Evolutionary conservation across 2,329 filamentous ascomycete species (phyloP).

Genomic region (Aulographum hederae): DNA sequence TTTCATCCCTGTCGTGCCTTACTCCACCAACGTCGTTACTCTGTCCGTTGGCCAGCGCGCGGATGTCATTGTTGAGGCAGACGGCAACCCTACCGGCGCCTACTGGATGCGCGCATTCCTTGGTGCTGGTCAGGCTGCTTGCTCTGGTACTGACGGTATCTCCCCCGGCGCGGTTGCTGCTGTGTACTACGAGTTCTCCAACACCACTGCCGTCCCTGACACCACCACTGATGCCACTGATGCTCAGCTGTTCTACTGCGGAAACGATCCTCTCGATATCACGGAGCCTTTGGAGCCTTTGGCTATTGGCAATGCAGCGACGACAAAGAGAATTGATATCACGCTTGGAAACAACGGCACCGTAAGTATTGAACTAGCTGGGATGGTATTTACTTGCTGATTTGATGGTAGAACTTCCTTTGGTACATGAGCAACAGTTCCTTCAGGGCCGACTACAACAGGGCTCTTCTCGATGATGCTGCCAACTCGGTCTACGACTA

Average conservation of each 20-base stretch:
- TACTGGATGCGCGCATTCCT: constrained; percentile 15
- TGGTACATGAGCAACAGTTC: constrained; percentile 12
- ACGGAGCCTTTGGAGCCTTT: not conserved
- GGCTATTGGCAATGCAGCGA: not conserved
- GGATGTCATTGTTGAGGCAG: constrained; percentile 16
- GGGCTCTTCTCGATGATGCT: constrained; percentile 16
- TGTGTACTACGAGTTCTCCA: constrained; percentile 45
- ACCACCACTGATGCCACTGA: constrained; percentile 26
- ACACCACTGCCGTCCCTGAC: constrained; percentile 29
- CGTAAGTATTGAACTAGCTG: too few species aligned
- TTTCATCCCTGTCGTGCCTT: constrained; percentile 23
- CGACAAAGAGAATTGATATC: constrained; percentile 9
- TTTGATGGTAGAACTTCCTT: too few species aligned
- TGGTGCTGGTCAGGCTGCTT: not conserved
- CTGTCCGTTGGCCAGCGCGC: constrained; percentile 23
- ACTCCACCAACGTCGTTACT: constrained; percentile 18
- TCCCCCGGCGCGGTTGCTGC: constrained; percentile 35
- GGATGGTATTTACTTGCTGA: too few species aligned
- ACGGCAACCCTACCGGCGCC: constrained; percentile 7
- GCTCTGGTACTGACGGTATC: not conserved
- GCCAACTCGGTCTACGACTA: constrained; percentile 13
- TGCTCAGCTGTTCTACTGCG: constrained; percentile 22
- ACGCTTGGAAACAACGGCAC: constrained; percentile 10
- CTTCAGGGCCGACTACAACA: constrained; percentile 20
- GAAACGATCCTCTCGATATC: constrained; percentile 26